Evolutionary conservation across 495 filamentous ascomycete species (phyloP).

Genomic region (Corynascus novoguineensis): DNA sequence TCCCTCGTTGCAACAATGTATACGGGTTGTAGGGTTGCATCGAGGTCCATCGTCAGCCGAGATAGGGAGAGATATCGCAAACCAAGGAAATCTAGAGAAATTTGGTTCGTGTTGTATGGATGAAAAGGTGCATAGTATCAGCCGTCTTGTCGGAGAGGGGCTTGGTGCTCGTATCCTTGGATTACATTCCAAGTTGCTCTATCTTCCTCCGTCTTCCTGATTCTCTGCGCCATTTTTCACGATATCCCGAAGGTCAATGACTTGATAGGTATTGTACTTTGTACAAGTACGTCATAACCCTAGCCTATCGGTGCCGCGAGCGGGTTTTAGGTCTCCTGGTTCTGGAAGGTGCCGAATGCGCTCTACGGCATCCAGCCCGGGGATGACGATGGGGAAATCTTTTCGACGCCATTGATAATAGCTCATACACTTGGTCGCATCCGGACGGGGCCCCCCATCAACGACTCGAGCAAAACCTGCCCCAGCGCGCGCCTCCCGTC

Average conservation of each 20-base stretch:
- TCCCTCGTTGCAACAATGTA: not conserved
- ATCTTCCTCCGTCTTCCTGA: not conserved
- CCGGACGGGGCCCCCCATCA: not conserved
- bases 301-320: too few species aligned
- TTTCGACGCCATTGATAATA: not conserved
- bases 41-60: not conserved
- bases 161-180: not conserved
- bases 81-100: conserved; percentile 3
- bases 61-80: conserved; percentile 4
- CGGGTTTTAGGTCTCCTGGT: not conserved
- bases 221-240: not conserved
- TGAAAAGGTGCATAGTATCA: not conserved
- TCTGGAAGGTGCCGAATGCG: not conserved
- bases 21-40: conserved; percentile 9
- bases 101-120: not conserved
- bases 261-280: too few species aligned
- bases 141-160: not conserved
- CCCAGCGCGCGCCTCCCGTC: not conserved
- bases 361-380: not conserved
- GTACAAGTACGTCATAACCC: too few species aligned
- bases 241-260: not conserved
- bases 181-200: not conserved
- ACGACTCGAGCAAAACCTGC: not conserved
- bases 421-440: conserved; percentile 4
- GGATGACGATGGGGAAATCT: not conserved